Percentiles rank a stretch among this genome's conserved stretches.
Conservation (phyloP, 129 eudicot species). For the Saposhnikovia divaricata region DNA sequence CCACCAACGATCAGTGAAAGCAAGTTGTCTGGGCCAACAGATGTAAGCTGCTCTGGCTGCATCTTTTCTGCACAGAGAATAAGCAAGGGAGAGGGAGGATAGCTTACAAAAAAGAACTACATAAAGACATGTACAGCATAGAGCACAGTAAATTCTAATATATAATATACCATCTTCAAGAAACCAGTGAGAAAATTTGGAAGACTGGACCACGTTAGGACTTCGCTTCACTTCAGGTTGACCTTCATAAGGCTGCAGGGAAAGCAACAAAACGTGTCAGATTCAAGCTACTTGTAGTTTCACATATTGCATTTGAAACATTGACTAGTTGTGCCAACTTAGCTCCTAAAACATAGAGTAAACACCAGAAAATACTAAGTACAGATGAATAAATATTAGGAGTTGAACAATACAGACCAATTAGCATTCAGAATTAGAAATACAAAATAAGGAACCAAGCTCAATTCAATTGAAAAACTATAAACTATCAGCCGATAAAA, state of each 20-base stretch:
- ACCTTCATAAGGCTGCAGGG: slow-evolving; percentile 33
- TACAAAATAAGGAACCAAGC: too few relatives aligned
- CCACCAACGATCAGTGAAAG: slow-evolving; percentile 67
- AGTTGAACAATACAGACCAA: background rate
- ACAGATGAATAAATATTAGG: background rate
- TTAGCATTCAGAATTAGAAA: background rate
- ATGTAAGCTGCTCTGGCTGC: slow-evolving; percentile 33
- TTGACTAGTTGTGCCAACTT: background rate
- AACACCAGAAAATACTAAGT: background rate
- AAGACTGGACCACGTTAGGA: slow-evolving; percentile 43
- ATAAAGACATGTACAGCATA: background rate
- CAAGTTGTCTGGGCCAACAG: slow-evolving; percentile 47
- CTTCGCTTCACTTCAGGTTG: slow-evolving; percentile 48
- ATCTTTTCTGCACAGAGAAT: slow-evolving; percentile 42
- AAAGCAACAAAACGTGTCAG: slow-evolving; percentile 3
- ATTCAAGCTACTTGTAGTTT: background rate
- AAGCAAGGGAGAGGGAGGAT: background rate
- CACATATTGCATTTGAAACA: background rate
- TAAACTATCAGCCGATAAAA: too few relatives aligned
- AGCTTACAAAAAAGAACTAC: background rate
- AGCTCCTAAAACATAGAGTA: background rate
- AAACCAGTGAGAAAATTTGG: slow-evolving; percentile 87
- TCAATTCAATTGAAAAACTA: too few relatives aligned
- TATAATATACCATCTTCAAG: slow-evolving; percentile 55
- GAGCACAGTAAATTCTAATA: background rate